Conservation (phyloP, 2,329 filamentous ascomycete genomes). For the Nothopassalora personata region DNA sequence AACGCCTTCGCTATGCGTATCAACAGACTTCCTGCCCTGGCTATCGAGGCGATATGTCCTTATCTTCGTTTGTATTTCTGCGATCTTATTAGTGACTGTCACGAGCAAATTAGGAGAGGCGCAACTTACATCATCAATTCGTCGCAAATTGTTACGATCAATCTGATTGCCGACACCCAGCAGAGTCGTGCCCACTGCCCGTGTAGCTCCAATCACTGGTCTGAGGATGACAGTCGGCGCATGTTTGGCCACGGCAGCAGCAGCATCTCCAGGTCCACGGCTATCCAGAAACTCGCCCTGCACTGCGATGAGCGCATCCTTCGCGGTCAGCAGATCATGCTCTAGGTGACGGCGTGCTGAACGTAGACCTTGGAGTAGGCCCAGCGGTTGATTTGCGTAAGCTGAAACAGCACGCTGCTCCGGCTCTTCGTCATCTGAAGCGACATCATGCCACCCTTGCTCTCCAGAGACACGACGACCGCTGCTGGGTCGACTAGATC, state of each 20-base stretch:
- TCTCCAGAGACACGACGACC: slow-evolving; percentile 14
- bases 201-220: slow-evolving; percentile 83
- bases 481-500: slow-evolving; percentile 13
- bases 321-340: slow-evolving; percentile 77
- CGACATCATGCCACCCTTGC: slow-evolving; percentile 46
- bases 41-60: slow-evolving; percentile 1
- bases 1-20: neutral
- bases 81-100: slow-evolving; percentile 13
- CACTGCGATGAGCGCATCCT: slow-evolving; percentile 90
- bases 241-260: slow-evolving; percentile 68
- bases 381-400: slow-evolving; percentile 90
- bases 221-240: slow-evolving; percentile 91
- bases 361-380: slow-evolving; percentile 77
- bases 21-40: neutral
- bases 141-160: slow-evolving; percentile 73
- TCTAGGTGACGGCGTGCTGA: slow-evolving; percentile 78
- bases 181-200: slow-evolving; percentile 81
- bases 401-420: slow-evolving; percentile 76
- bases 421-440: slow-evolving; percentile 61
- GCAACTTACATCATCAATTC: slow-evolving; percentile 78
- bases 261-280: slow-evolving; percentile 71
- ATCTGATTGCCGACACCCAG: slow-evolving; percentile 89
- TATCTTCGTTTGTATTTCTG: slow-evolving; percentile 33
- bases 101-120: slow-evolving; percentile 4
- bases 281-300: slow-evolving; percentile 88